phyloP scores from a whole-genome alignment of 2,329 filamentous ascomycete genomes.

The Bimuria novae-zelandiae region DNA sequence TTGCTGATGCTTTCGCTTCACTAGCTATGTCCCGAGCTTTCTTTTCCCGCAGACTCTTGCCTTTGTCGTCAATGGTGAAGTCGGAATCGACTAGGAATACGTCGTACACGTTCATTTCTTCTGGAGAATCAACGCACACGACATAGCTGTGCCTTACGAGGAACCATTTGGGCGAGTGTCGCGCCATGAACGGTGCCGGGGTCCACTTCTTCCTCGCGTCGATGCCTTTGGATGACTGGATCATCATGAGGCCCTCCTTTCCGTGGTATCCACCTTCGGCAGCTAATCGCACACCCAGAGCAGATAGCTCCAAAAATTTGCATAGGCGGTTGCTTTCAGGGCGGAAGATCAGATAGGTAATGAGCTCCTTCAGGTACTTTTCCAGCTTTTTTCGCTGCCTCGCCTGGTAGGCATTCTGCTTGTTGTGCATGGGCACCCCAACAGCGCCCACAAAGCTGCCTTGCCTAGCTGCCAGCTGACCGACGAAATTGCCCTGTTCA shows the following conservation, averaged over 20 bases:
- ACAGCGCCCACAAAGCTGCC: slow-evolving; percentile 49
- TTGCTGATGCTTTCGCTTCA: slow-evolving; percentile 65
- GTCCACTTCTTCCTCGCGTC: slow-evolving; percentile 83
- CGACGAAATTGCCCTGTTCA: slow-evolving; percentile 30
- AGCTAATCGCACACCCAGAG: slow-evolving; percentile 88
- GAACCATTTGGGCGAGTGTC: slow-evolving; percentile 95
- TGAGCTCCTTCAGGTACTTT: slow-evolving; percentile 89
- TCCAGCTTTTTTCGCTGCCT: slow-evolving; percentile 83
- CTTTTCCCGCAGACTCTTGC: slow-evolving; percentile 53
- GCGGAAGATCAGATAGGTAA: slow-evolving; percentile 94
- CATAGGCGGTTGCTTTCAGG: slow-evolving; percentile 94
- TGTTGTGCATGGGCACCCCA: slow-evolving; percentile 45
- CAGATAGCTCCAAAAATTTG: slow-evolving; percentile 93
- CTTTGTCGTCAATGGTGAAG: slow-evolving; percentile 81
- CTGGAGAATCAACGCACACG: slow-evolving; percentile 96
- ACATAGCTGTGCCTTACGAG: slow-evolving; percentile 97
- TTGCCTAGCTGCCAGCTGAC: slow-evolving; percentile 32
- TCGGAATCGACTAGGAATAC: slow-evolving; percentile 94
- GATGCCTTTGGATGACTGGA: slow-evolving; percentile 86
- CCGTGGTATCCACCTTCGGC: slow-evolving; percentile 97
- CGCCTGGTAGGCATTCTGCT: slow-evolving; percentile 71
- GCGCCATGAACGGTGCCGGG: slow-evolving; percentile 75
- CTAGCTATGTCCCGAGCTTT: slow-evolving; percentile 67
- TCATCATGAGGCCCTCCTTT: slow-evolving; percentile 92
- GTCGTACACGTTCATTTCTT: slow-evolving; percentile 98